Evolutionary conservation across 2,329 filamentous ascomycete species (phyloP), one percentile per base, ranked within the genome.

Genomic region (Periglandula ipomoeae): DNA sequence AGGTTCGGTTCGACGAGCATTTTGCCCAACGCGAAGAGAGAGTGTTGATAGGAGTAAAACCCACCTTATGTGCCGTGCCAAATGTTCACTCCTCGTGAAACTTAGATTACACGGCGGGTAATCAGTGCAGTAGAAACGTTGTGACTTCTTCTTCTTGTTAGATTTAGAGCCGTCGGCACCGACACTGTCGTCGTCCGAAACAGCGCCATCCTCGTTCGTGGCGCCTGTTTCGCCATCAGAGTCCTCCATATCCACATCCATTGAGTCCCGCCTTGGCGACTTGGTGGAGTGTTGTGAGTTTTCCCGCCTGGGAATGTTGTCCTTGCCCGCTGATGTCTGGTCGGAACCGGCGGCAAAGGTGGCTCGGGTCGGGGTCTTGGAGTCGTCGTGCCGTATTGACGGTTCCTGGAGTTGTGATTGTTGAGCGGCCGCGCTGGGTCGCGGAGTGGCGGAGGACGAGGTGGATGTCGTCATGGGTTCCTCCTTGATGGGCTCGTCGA

Each of bases 111-210:
- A 98, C 4, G 90, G 90, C 23, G 91, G 91, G 58, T 89, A 97
- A 27, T 95, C 89, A 4, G 86, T 94, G 69, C 93, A 98, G 67
- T 91, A 96, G 67, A 98, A 98, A 41, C 89, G 82, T 65, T 96
- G 89, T 0, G 89, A 89, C 67, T 95, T 95, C 71, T 95, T 96
- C 78, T 96, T 97, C 70, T 94, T 95, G 46, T 78, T 83, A 8
- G 87, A 85, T 53, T 84, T 79, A n/a, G 74, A 72, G 38, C 81
- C 72, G 61, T 85, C 82, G 10, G 75, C 80, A 49, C 77, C 76
- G 20, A 83, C 73, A 56, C 76, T 82, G 34, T 79, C 84, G 44
- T 78, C 78, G 52, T 88, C 86, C 11, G 85, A 86, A 27, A 65
- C 75, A 22, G 65, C 73, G 17, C 66, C 72, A 35, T 77, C 76